Base-by-base conservation (phyloP, 202 grass and related monocot genomes). In the Brachypodium distachyon region DNA sequence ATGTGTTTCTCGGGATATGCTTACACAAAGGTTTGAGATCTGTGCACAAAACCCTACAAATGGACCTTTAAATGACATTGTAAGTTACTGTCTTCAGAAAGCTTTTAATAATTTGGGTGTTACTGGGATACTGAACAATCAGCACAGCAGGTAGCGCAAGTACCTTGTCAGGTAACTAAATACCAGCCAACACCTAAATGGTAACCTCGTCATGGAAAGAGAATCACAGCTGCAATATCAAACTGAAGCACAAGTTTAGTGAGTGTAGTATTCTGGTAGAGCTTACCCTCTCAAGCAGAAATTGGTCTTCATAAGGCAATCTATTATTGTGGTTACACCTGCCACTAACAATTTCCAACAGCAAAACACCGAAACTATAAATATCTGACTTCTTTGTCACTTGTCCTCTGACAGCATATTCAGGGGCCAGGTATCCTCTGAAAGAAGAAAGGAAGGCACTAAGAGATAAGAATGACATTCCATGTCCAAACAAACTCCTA, bases 321-420 rank as follows among this genome's bases (percentile, higher is more conserved):
- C 66, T 93, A 66, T 72, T 60, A 78, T 94, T 94, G 66, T 78
- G 74, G 75, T 94, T 97, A 44, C 94, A 94, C 76, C 88, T 89
- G 5, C 94, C 94, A 67, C 82, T 92, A 59, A 97, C 88, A 61
- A 97, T 94, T 81, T 97, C 91, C 72, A 94, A 67, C 5, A 97
- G 72, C 82, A 97, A 72, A 84, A 97, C 88, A 44, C 94, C 91
- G 22, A 88, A 97, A 82, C 94, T 97, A 61, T 97, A 97, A 51
- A 94, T 87, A 77, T 97, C 91, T 34, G 88, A 90, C 52, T 94
- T 97, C 72, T 84, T 97, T 72, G 91, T 94, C 67, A 92, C 86
- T 68, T 97, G 91, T 42, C 94, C 94, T 77, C 88, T 86, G 55
- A 92, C 39, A 46, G 91, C 94, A 84, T 97, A 97, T 62, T 97